A percentile compares a stretch with the other conserved stretches of the same genome.
These are phyloP conservation scores for Neurospora tetrasperma DNA, from an alignment of 495 filamentous ascomycete species.

Conservation along the genomic window DNA sequence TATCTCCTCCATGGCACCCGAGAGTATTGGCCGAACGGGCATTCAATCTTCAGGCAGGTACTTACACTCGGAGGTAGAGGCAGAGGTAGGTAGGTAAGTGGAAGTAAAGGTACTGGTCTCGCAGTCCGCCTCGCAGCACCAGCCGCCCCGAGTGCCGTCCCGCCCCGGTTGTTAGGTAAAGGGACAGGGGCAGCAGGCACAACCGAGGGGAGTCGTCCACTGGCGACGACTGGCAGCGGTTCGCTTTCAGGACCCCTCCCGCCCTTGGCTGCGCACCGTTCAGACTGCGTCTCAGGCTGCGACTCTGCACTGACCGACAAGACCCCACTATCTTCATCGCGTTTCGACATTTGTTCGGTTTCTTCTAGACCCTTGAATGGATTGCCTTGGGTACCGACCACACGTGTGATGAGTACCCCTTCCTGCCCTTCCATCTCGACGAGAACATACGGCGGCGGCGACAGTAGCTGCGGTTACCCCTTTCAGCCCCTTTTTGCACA, in stretches of 20 bases:
- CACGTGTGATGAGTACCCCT: not conserved
- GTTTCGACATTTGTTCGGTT: constrained; percentile 4
- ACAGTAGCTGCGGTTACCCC: not conserved
- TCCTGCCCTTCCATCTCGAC: not conserved
- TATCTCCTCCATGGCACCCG: no score
- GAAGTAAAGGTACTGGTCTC: not conserved
- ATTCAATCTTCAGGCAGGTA: not conserved
- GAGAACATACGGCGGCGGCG: not conserved
- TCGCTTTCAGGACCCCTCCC: not conserved
- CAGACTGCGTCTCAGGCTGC: not conserved
- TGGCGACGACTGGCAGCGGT: not conserved
- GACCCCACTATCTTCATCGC: not conserved
- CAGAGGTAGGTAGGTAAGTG: not conserved
- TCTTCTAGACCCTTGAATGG: constrained; percentile 4
- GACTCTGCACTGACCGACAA: not conserved
- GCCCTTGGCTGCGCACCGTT: not conserved
- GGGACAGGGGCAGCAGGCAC: not conserved
- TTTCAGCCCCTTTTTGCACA: not conserved
- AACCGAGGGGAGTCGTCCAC: not conserved
- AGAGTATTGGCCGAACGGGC: not conserved
- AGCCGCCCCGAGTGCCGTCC: not conserved
- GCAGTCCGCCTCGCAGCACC: not conserved
- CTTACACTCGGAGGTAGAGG: not conserved
- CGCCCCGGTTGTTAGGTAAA: not conserved
- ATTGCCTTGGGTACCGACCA: constrained; percentile 2